phyloP scores from a whole-genome alignment of 1,284 basidiomycete genomes.

The Xanthoconium separans region DNA sequence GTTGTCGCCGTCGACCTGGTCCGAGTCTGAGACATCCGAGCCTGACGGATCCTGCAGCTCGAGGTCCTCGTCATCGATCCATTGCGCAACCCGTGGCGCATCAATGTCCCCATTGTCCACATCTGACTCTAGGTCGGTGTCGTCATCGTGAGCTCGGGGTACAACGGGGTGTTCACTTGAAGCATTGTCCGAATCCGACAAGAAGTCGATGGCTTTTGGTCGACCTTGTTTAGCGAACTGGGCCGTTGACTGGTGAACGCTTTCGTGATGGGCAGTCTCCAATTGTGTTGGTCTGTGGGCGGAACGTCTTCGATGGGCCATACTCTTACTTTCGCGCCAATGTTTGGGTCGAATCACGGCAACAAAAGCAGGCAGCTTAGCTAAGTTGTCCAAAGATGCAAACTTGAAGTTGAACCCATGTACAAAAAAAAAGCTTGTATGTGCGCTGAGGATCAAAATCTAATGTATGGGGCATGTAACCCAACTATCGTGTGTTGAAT shows the following conservation, averaged over 20 bases:
- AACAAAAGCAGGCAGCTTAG: not conserved
- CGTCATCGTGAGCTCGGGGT: not conserved
- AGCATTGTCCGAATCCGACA: slow-evolving; percentile 10
- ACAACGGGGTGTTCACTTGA: not conserved
- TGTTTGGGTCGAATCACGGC: not conserved
- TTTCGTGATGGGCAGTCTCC: not conserved
- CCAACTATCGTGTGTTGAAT: no score
- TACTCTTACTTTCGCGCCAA: not conserved
- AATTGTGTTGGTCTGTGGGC: not conserved
- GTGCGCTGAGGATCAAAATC: no score
- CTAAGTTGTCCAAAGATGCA: not conserved
- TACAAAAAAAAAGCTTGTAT: no score
- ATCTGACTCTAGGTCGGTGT: not conserved
- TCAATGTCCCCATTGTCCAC: slow-evolving; percentile 37
- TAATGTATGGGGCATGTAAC: no score
- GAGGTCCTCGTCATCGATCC: slow-evolving; percentile 54
- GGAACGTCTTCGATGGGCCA: slow-evolving; percentile 13
- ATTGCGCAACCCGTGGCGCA: slow-evolving; percentile 51
- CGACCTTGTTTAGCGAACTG: slow-evolving; percentile 10
- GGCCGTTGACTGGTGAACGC: slow-evolving; percentile 3
- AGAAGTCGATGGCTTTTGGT: slow-evolving; percentile 21
- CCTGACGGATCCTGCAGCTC: slow-evolving; percentile 27
- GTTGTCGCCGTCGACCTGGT: slow-evolving; percentile 20
- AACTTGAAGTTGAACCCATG: no score
- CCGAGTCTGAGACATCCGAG: slow-evolving; percentile 20